Percentiles rank a stretch among this genome's conserved stretches.
phyloP scores from a whole-genome alignment of 208 protist species.

The Trypanosoma cruzi region DNA sequence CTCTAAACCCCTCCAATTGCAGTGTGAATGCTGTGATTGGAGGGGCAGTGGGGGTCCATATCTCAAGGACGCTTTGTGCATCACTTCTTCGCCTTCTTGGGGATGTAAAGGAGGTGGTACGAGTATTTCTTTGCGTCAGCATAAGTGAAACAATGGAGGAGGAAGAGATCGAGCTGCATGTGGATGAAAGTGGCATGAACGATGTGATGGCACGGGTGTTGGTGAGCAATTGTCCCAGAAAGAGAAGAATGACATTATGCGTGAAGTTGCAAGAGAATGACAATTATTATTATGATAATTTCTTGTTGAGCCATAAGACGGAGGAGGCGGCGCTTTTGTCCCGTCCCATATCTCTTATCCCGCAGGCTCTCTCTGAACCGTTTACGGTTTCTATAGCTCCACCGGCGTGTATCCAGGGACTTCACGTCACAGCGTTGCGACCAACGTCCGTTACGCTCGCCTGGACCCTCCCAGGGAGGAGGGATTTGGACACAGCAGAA shows the following conservation, averaged over 20 bases:
- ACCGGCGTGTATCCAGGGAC: neutral
- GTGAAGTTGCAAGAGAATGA: slow-evolving; percentile 19
- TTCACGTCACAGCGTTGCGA: slow-evolving; percentile 9
- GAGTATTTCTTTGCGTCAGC: slow-evolving; percentile 1
- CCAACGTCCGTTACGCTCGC: slow-evolving; percentile 12
- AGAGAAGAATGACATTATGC: neutral
- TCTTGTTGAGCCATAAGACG: neutral
- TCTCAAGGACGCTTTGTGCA: neutral
- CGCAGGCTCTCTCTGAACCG: slow-evolving; percentile 13
- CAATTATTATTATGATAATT: neutral
- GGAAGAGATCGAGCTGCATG: neutral
- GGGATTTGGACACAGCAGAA: neutral
- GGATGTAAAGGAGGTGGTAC: neutral
- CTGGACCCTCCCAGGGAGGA: neutral
- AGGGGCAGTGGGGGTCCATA: slow-evolving; percentile 4
- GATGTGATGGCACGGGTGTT: neutral
- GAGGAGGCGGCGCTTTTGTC: neutral
- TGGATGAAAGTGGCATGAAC: neutral
- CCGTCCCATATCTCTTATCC: slow-evolving; percentile 20
- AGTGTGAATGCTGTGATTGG: neutral
- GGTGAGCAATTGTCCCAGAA: neutral
- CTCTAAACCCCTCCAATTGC: slow-evolving; percentile 2
- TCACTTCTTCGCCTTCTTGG: neutral
- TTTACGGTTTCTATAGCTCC: slow-evolving; percentile 6
- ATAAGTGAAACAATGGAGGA: neutral